Base-by-base conservation (phyloP, 1,139 yeast species). In the Lodderomyces margitis region DNA sequence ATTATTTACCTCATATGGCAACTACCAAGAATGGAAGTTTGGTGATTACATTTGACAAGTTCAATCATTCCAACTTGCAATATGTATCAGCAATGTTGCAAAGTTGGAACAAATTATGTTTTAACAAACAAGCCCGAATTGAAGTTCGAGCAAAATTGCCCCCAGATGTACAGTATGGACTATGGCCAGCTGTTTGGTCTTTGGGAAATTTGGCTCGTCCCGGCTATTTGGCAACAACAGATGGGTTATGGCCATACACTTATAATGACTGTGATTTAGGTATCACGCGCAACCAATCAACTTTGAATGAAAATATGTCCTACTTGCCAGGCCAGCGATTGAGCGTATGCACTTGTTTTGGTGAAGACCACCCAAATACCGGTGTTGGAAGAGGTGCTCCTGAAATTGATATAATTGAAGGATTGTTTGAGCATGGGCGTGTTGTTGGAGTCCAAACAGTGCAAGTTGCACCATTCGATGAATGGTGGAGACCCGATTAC, bases 171-270 rank as follows among this genome's bases (percentile, higher is more conserved):
- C 32, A 30, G 24, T 45, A 52, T 16, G 68, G 68, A 0, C 46
- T 61, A 39, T 62, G 68, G 68, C 68, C 68, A 1, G 66, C 66
- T 3, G 48, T 59, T 15, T 62, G 68, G 68, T 54, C 63, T 34
- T 48, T 62, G 46, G 68, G 68, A 1, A 62, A 62, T 38, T 47
- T 62, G 34, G 68, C 63, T 3, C 41, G 66, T 8, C 64, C 68
- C 1, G 66, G 68, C 1, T 62, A 51, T 40, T 55, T 56, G 46
- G 62, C 66, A 12, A 52, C 61, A 9, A 61, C 66, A 4, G 66
- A 62, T 40, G 68, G 68, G 8, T 56, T 59, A 5, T 62, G 68
- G 68, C 68, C 68, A 2, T 62, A 62, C 41, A 56, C 66, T 4
- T 62, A 62, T 47, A 56, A 61, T 37, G 59, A 54, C 36, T 62